These are phyloP conservation scores for Andrographis paniculata DNA, from an alignment of 305 asterid species.

Conservation along the genomic window DNA sequence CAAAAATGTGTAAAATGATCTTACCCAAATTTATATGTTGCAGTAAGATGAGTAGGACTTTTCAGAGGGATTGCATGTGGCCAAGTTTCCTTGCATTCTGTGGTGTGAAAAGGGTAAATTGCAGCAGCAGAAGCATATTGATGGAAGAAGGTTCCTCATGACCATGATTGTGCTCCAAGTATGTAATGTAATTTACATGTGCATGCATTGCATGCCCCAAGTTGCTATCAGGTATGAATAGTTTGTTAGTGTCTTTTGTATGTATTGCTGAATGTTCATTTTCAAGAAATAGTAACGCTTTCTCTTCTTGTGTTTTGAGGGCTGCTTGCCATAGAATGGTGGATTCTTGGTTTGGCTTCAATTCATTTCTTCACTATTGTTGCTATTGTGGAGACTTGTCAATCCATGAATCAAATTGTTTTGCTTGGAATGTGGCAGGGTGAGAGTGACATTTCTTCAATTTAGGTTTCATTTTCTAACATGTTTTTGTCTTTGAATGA, in stretches of 20 bases:
- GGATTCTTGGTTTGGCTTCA: not conserved
- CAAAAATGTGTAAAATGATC: not conserved
- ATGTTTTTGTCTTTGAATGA: not conserved
- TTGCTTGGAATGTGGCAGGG: not conserved
- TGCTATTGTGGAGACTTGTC: not conserved
- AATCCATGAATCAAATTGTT: not conserved
- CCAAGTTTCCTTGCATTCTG: slow-evolving; percentile 14
- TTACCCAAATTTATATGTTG: slow-evolving; percentile 10
- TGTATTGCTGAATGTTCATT: slow-evolving; percentile 32
- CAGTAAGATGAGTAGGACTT: slow-evolving; percentile 24
- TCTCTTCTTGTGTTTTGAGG: slow-evolving; percentile 1
- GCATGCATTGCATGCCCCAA: slow-evolving; percentile 33
- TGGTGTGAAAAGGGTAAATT: slow-evolving; percentile 21
- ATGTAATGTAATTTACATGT: slow-evolving; percentile 37
- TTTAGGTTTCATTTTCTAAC: not conserved
- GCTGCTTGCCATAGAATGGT: too few relatives aligned
- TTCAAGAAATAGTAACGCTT: slow-evolving; percentile 33
- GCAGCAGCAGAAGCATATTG: too few relatives aligned
- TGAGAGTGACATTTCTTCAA: not conserved
- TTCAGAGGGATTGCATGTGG: slow-evolving; percentile 33
- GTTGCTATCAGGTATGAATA: slow-evolving; percentile 38
- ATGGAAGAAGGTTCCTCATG: slow-evolving; percentile 11
- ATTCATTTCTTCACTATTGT: not conserved
- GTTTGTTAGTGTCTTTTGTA: slow-evolving; percentile 24
- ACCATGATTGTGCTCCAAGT: slow-evolving; percentile 34